Evolutionary conservation across 2,329 filamentous ascomycete genomes (phyloP), one percentile per base, ranked within the genome.

Genomic region (Aspergillus flavus): DNA sequence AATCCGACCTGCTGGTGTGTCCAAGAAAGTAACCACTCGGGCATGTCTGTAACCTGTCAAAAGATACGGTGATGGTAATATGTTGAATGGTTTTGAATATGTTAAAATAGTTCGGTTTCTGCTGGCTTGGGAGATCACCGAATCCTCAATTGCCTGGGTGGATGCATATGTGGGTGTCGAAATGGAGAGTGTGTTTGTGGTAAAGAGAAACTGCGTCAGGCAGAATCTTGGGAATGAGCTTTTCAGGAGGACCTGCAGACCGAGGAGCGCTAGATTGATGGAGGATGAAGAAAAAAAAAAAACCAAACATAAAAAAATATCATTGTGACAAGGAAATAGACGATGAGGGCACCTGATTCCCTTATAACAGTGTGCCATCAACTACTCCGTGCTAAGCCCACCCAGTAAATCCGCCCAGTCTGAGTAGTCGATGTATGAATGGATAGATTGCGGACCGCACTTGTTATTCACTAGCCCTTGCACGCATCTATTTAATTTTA

Each of bases 381-480:
- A 32, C 32, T 54, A 54, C 32, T 54, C n/a, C 28, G 52, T 55
- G 36, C 52, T 55, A 55, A 55, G 62, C 61, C 61, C 64, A 65
- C 64, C 66, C 57, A 65, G 61, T 66, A 61, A 54, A 66, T 63
- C 58, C 64, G 64, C 66, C 62, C 58, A 59, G 66, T 66, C 64
- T 67, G 58, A 64, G 66, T 64, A 58, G 59, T 59, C 46, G 58
- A 36, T 62, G 64, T 66, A 66, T 66, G 66, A 61, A 66, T 67
- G 64, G 57, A 46, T 60, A 67, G 57, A 23, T 62, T 63, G 60
- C 57, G 41, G 39, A 63, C 56, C 56, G 41, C 54, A 36, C 60
- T 56, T 57, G 58, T 61, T 61, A 52, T 60, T 45, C 57, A 45
- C 45, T 50, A 60, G 57, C 54, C 61, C 61, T 62, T 66, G 61